Conservation (phyloP, 257 asterid genomes). For the Jacaranda mimosifolia region DNA sequence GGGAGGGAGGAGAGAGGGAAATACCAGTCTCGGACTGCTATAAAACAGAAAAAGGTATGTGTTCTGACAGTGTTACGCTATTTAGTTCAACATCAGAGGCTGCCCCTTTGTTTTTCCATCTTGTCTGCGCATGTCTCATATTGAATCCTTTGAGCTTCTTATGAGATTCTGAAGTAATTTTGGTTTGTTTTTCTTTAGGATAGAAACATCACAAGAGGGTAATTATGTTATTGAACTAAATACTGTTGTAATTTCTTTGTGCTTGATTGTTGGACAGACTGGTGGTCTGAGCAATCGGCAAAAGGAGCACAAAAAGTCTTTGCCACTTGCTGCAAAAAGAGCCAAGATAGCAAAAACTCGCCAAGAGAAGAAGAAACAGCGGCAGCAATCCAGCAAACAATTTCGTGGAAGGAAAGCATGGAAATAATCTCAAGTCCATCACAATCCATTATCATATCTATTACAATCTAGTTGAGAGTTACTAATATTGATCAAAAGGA, state of each 20-base stretch:
- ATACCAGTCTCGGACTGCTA: slow-evolving; percentile 69
- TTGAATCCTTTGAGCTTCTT: background rate
- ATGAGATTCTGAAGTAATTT: background rate
- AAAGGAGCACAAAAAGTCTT: slow-evolving; percentile 74
- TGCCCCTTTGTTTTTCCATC: background rate
- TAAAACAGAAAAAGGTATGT: slow-evolving; percentile 78
- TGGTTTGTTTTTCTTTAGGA: background rate
- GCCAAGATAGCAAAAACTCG: slow-evolving; percentile 57
- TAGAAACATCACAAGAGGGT: slow-evolving; percentile 12
- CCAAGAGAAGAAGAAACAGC: slow-evolving; percentile 56
- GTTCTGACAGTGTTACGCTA: background rate
- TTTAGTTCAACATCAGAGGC: background rate
- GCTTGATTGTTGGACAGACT: slow-evolving; percentile 56
- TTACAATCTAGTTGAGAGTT: too few relatives aligned
- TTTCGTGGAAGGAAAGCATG: slow-evolving; percentile 97
- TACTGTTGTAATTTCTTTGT: background rate
- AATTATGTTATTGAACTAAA: slow-evolving; percentile 9
- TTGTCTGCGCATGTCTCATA: background rate
- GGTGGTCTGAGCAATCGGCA: slow-evolving; percentile 84
- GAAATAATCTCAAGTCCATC: slow-evolving; percentile 52
- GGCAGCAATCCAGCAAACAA: slow-evolving; percentile 62
- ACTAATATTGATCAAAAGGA: too few relatives aligned
- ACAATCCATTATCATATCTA: too few relatives aligned
- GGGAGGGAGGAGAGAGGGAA: slow-evolving; percentile 80
- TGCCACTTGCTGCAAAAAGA: slow-evolving; percentile 85